Evolutionary conservation across 768 basidiomycete genomes (phyloP), one percentile per base, ranked within the genome.

Genomic region (Naganishia friedmannii): DNA sequence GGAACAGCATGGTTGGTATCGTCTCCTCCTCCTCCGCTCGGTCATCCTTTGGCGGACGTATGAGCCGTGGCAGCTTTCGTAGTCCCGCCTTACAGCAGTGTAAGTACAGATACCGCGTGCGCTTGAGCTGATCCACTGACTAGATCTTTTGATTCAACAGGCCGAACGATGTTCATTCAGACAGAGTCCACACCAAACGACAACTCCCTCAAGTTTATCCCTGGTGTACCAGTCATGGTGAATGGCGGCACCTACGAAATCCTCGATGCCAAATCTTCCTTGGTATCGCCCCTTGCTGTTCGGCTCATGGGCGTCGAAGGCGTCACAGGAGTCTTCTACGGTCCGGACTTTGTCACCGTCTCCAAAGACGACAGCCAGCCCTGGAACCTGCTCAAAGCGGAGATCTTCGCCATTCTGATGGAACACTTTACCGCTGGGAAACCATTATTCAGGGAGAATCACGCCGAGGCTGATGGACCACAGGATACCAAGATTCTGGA

Each of bases 181-280:
- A 98, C 95, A 5, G 94, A 97, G 83, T 87, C 88, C 12, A 99
- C 96, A 0, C 96, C 96, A 0, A 99, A 99, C 80, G 91, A 92
- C 37, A 93, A 97, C 79, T 95, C 94, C 0, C 86, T 99, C 65
- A 98, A 99, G 81, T 99, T 99, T 83, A 93, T 99, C 70, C 96
- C 95, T 0, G 96, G 96, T 0, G 85, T 88, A 28, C 81, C 88
- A 32, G 93, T 99, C 32, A 93, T 96, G 88, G 87, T 86, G 48
- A 86, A 87, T 29, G 93, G 92, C 53, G 90, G 90, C 0, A 83
- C 83, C 1, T 92, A 93, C 8, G 96, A 99, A 81, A 97, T 99
- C 80, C 87, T 96, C 58, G 92, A 95, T 79, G 89, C 90, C 3
- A 88, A 89, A 53, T 84, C 91, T 2, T 90, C 95, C 0, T 86